Evolutionary conservation across 805 yeast species (phyloP), one percentile per base, ranked within the genome.

Genomic region (Zygosaccharomyces siamensis): DNA sequence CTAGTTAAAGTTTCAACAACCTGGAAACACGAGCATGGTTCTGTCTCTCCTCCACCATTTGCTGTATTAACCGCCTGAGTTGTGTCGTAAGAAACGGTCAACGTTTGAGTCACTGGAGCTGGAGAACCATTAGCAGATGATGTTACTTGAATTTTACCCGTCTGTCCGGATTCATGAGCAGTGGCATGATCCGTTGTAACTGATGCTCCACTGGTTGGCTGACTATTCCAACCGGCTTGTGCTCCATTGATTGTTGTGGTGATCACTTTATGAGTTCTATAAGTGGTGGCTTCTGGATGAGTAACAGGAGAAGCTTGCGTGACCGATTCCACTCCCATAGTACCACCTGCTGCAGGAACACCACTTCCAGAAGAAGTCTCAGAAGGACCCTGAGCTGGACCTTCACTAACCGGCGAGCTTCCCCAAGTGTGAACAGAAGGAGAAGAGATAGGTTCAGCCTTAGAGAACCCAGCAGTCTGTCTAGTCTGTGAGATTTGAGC

Each of bases 1-100:
- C 44, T 41, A 20, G 44, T 41, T 10, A 41, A 18, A 12, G 44
- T 41, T 20, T 41, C 44, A 16, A 41, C 44, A 14, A 41, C 18
- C n/a, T 41, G 21, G 24, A 30, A 28, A 11, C 44, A 41, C 20
- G 44, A 41, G 14, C 44, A 41, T 21, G 44, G 44, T 7, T 14
- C 37, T 8, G 8, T 7, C 7, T 21, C 27, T 18, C 11, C 44
- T 10, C 16, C 26, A 12, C 27, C 26, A n/a, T 24, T 20, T 30
- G 44, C 33, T n/a, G 27, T 33, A 3, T 27, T 41, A 41, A 24
- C 36, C 36, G 36, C 36, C n/a, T 41, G 44, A 28, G 44, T 39
- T 14, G 43, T 28, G 16, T 30, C 35, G 10, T 41, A 30, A 14
- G 24, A 39, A 18, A 30, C 30, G 16, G 37, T 30, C 26, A 26